Evolutionary conservation across 352 stramenopile species (phyloP), one percentile per base, ranked within the genome.

Genomic region (Globisporangium barbulae): DNA sequence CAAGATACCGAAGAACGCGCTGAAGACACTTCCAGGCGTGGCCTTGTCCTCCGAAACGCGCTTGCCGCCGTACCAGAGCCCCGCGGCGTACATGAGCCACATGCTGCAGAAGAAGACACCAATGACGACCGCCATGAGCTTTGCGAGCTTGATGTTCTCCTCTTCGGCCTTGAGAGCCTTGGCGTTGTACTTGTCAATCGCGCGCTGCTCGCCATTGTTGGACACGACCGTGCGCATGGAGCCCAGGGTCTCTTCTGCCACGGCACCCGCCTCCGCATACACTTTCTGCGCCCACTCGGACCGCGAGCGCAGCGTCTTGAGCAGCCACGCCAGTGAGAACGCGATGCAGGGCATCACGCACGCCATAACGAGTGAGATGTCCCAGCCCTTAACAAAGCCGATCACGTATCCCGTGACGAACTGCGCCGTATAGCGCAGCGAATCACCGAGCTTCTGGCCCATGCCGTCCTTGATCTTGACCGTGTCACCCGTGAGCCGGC

Each of bases 181-280:
- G n/a, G 37, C 37, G 0, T 73, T 57, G 61, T 74, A 88, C 61
- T 73, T 83, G 0, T 50, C 45, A 48, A 88, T 81, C 30, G 76
- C 76, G 17, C 66, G 71, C 50, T 60, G 39, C 64, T 85, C 78
- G 17, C 58, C 74, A 35, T 83, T 85, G 21, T 79, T 58, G 7
- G 75, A 83, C 21, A 65, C 70, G n/a, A 88, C 69, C 2, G 79
- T 89, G 59, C 78, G 80, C 31, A 89, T 89, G n/a, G 76, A 73
- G 45, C 74, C 66, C 17, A 89, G 58, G 9, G 78, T 89, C 39
- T 89, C 80, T 53, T 89, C 80, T 5, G 78, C 80, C 21, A 88
- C 65, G 3, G 76, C 75, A 2, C 76, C 76, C 0, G 76, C 78
- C 37, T 83, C 71, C 2, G 75, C 74, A 17, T 87, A 85, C 28